phyloP scores from a whole-genome alignment of 192 early-diverging fungal species.

The Coemansia reversa region DNA sequence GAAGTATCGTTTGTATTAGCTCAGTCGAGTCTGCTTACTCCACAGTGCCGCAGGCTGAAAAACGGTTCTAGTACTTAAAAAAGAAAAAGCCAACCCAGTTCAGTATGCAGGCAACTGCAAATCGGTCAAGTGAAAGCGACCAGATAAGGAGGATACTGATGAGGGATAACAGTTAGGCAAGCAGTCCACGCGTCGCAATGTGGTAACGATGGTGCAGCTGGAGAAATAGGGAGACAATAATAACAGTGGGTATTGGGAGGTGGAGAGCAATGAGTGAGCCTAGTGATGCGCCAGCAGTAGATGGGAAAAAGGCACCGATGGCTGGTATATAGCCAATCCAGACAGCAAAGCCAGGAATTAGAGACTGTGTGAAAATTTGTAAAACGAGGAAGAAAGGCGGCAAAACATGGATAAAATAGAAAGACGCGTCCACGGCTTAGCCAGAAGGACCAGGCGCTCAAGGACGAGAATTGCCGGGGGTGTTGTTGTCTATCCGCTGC shows the following conservation, averaged over 20 bases:
- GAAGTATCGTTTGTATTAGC: neutral
- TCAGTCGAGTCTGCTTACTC: neutral
- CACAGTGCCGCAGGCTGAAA: neutral
- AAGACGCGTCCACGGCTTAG: neutral
- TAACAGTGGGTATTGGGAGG: neutral
- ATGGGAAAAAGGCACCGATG: neutral
- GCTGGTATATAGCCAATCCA: neutral
- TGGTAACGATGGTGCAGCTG: neutral
- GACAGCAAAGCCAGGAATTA: neutral
- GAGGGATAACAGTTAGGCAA: neutral
- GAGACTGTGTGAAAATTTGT: neutral
- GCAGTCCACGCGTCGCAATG: neutral
- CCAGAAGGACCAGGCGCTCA: neutral
- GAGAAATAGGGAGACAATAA: neutral
- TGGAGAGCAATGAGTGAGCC: neutral
- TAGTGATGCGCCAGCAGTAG: neutral
- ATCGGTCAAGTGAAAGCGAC: neutral
- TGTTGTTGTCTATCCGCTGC: neutral
- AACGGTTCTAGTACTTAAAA: neutral
- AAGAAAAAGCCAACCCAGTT: neutral
- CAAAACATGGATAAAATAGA: neutral
- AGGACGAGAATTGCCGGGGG: conserved; percentile 2
- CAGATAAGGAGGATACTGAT: neutral
- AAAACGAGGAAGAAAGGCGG: neutral
- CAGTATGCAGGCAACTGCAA: neutral